A percentile compares a stretch with the other conserved stretches of the same genome.
Evolutionary conservation across 2,329 filamentous ascomycete species (phyloP).

Genomic region (Fusarium nodosum): DNA sequence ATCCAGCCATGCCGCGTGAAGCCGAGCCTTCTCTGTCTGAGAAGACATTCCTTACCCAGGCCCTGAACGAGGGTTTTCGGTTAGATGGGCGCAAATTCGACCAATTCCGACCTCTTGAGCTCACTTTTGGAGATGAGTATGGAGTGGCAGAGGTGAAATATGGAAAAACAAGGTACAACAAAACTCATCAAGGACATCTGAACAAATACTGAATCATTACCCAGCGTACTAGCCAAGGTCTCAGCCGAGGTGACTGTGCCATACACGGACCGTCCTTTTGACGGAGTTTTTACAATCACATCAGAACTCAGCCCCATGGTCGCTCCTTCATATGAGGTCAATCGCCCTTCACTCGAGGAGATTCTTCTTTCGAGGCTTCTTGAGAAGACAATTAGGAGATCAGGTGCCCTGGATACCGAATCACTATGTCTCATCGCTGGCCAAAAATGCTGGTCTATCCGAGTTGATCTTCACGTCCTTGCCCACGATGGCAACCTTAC

Average conservation of each 20-base stretch:
- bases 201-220: constrained; percentile 21
- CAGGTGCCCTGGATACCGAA: constrained; percentile 93
- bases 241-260: constrained; percentile 91
- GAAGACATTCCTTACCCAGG: constrained; percentile 85
- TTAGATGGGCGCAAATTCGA: constrained; percentile 87
- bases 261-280: constrained; percentile 89
- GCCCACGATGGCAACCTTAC: constrained; percentile 92
- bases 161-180: constrained; percentile 85
- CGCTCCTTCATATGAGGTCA: constrained; percentile 89
- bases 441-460: constrained; percentile 90
- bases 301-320: constrained; percentile 94
- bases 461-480: constrained; percentile 91
- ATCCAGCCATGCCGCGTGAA: constrained; percentile 85
- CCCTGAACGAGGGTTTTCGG: constrained; percentile 83
- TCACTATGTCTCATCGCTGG: constrained; percentile 94
- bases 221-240: constrained; percentile 84
- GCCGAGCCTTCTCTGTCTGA: constrained; percentile 90
- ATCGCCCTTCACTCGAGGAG: constrained; percentile 86
- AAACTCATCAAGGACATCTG: background rate
- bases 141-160: constrained; percentile 88
- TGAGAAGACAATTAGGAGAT: constrained; percentile 94
- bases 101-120: constrained; percentile 80
- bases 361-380: constrained; percentile 87
- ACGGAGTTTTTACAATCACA: constrained; percentile 93
- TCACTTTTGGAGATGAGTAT: constrained; percentile 91